Evolutionary conservation across 2,329 filamentous ascomycete genomes (phyloP).

Genomic region (Verticillium albo-atrum): DNA sequence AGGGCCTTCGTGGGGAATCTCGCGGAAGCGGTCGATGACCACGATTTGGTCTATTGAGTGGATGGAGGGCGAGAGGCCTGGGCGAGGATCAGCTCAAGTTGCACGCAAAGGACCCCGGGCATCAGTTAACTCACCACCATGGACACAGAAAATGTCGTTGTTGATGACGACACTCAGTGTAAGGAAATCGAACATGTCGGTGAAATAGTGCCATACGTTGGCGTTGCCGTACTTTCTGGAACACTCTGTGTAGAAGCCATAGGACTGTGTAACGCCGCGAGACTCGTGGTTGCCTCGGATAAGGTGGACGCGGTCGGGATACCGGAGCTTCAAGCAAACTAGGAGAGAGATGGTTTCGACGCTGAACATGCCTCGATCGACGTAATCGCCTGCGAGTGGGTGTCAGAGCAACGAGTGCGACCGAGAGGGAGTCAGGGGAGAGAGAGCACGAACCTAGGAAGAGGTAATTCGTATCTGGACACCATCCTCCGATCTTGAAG

Average conservation of each 20-base stretch:
- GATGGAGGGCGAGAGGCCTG: conserved; percentile 80
- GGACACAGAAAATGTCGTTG: conserved; percentile 98
- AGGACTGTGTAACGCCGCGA: conserved; percentile 94
- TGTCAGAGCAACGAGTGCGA: conserved; percentile 1
- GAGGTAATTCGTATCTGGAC: conserved; percentile 96
- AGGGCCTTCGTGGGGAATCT: conserved; percentile 96
- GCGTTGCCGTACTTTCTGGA: conserved; percentile 97
- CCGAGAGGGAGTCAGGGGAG: background rate
- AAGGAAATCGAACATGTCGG: conserved; percentile 99
- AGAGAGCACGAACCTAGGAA: conserved; percentile 71
- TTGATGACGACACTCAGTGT: conserved; percentile 97
- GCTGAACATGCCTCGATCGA: conserved; percentile 96
- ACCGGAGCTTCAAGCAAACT: conserved; percentile 94
- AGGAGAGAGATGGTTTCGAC: conserved; percentile 98
- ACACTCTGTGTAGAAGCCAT: conserved; percentile 98
- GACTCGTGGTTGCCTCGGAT: conserved; percentile 98
- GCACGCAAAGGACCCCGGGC: background rate
- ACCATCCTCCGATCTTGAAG: conserved; percentile 96
- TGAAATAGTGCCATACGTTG: conserved; percentile 99
- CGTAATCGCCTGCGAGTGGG: conserved; percentile 74
- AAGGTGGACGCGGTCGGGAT: conserved; percentile 90
- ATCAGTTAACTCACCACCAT: conserved; percentile 57
- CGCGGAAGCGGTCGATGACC: conserved; percentile 97
- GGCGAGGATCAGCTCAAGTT: background rate
- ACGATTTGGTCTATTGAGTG: conserved; percentile 99